Base-by-base conservation (phyloP, 1,284 basidiomycete genomes). In the Stygiomarasmius scandens region DNA sequence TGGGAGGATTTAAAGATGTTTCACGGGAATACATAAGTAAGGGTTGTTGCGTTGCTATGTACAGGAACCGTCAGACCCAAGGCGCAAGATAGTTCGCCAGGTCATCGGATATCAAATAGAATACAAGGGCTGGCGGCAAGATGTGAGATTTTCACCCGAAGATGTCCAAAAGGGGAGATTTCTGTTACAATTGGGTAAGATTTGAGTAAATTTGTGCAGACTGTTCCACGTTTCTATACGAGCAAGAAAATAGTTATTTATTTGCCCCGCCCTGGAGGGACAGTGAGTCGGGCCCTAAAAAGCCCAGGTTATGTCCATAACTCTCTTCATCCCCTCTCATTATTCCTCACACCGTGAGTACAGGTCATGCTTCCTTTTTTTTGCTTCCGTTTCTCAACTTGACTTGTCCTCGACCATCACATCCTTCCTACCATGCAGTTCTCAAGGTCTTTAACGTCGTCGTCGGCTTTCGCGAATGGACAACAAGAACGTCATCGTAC, bases 21-120 rank as follows among this genome's bases (percentile, higher is more conserved):
- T 54, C 43, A 45, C 24, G 50, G 34, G 36, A 23, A 47, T 41
- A 49, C 9, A 29, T 38, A 49, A 43, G 49, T 56, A 27, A 56
- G 34, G n/a, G 22, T 23, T 23, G 58, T 59, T 59, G 60, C 60
- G n/a, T n/a, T n/a, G n/a, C n/a, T n/a, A n/a, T n/a, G n/a, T 58
- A 58, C 44, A 61, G 57, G 55, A 61, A 61, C 59, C 49, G 59
- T 55, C 53, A 58, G 46, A 54, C 38, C 49, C n/a, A 56, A 56
- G 38, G 51, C 51, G 51, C 51, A 52, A 52, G 36, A 52, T 52
- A 38, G 8, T 16, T 44, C 43, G 22, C 16, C 43, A 44, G 43
- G 5, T 5, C 45, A 27, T 20, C 4, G 38, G 16, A 12, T 9
- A 41, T 19, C 11, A 41, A 19, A 19, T 16, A 41, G 16, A 41